Base-by-base conservation (phyloP, 1,139 yeast genomes). In the Geotrichum phurueaensis region DNA sequence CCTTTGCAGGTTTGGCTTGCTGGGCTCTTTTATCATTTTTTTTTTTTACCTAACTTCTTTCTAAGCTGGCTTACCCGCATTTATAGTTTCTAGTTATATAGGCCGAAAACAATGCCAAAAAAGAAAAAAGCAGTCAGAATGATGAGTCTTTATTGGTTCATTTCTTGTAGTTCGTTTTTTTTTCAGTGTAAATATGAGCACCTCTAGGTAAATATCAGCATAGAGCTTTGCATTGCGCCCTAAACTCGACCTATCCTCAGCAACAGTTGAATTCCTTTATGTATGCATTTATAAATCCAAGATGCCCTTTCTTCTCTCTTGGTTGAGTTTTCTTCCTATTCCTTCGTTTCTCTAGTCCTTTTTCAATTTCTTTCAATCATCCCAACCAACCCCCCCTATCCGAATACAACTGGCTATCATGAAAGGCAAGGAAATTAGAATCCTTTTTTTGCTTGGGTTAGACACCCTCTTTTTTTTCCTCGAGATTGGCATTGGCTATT, bases 401-500 rank as follows among this genome's bases (percentile, higher is more conserved):
- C 3, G 6, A 15, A 13, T n/a, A 48, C 23, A 22, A 18, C 15
- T 29, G n/a, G 20, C 51, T 43, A 49, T 22, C 23, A 72, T 73
- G 75, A 64, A 70, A 60, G 78, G 81, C 59, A 90, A 90, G 73
- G 96, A 89, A 73, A 71, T 85, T 52, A 82, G 96, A 66, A 92
- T 94, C 69, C 74, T 84, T 47, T 76, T 94, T 10, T 80, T 94
- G 64, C 79, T 94, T 73, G 83, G 76, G 59, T 78, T 94, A 60
- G 99, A 94, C 73, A 84, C 95, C 3, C 73, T 81, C 2, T 94
- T 94, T 77, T 94, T 95, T 80, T 78, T 94, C 54, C 71, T 94
- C 64, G 99, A 94, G 73, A 86, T 91, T 57, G 84, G 84, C 61
- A 83, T 89, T 58, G 97, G 79, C 51, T 92, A 91, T 73, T 80